Evolutionary conservation across 2,329 filamentous ascomycete species (phyloP).

Genomic region (Alternaria viburni): DNA sequence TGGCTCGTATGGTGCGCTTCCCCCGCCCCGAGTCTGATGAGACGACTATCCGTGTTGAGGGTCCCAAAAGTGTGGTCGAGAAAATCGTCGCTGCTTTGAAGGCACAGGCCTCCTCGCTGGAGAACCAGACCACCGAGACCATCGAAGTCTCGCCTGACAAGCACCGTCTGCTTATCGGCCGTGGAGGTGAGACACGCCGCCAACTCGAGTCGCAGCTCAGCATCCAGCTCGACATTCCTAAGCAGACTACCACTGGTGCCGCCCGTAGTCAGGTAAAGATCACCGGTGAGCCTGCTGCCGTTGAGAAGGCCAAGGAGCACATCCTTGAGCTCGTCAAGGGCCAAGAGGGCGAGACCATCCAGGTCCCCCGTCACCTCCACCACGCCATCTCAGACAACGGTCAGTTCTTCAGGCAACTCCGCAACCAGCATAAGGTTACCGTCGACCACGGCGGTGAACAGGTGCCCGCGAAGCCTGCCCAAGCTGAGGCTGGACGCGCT

Average conservation of each 20-base stretch:
- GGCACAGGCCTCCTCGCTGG: slow-evolving; percentile 79
- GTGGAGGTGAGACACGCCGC: slow-evolving; percentile 85
- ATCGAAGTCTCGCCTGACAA: slow-evolving; percentile 88
- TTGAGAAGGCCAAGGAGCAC: slow-evolving; percentile 86
- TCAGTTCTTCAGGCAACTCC: slow-evolving; percentile 89
- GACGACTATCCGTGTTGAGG: slow-evolving; percentile 86
- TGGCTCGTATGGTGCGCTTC: slow-evolving; percentile 92
- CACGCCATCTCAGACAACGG: slow-evolving; percentile 87
- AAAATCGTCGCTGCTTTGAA: slow-evolving; percentile 86
- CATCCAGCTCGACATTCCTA: slow-evolving; percentile 87
- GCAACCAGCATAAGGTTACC: slow-evolving; percentile 84
- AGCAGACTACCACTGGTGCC: slow-evolving; percentile 71
- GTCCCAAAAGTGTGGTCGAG: slow-evolving; percentile 81
- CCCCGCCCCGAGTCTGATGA: slow-evolving; percentile 85
- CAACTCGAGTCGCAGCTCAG: slow-evolving; percentile 85
- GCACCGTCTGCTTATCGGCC: slow-evolving; percentile 89
- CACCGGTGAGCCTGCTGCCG: slow-evolving; percentile 76
- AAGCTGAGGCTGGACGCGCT: slow-evolving; percentile 52
- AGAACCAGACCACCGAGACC: slow-evolving; percentile 78
- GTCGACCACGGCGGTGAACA: slow-evolving; percentile 88
- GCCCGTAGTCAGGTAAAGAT: slow-evolving; percentile 86
- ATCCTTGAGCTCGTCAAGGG: slow-evolving; percentile 81
- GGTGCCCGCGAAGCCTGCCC: slow-evolving; percentile 72
- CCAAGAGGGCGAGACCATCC: slow-evolving; percentile 85
- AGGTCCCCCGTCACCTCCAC: slow-evolving; percentile 82